These are phyloP conservation scores for Fonsecaea monophora DNA, from an alignment of 2,329 filamentous ascomycete genomes.

Conservation along the genomic window DNA sequence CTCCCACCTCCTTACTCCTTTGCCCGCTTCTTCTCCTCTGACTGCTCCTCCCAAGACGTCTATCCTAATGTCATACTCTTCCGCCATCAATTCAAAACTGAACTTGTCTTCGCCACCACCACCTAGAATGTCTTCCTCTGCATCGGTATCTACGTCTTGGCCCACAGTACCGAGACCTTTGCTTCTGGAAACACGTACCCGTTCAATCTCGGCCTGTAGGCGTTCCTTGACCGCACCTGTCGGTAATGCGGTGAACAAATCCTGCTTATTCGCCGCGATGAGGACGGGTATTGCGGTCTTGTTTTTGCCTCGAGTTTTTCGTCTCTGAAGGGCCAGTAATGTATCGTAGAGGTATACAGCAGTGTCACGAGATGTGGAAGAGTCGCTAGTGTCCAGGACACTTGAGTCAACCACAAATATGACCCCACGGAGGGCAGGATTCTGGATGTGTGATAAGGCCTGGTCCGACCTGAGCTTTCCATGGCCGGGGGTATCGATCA, in stretches of 20 bases:
- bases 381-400: slow-evolving; percentile 57
- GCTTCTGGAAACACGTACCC: slow-evolving; percentile 76
- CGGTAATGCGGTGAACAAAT: slow-evolving; percentile 91
- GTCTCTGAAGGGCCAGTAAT: slow-evolving; percentile 80
- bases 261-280: slow-evolving; percentile 91
- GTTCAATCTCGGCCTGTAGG: slow-evolving; percentile 80
- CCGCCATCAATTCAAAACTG: slow-evolving; percentile 78
- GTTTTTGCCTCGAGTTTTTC: slow-evolving; percentile 53
- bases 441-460: slow-evolving; percentile 57
- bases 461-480: slow-evolving; percentile 84
- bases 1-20: slow-evolving; percentile 86
- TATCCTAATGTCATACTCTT: slow-evolving; percentile 76
- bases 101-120: slow-evolving; percentile 81
- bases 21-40: slow-evolving; percentile 68
- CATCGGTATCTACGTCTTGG: slow-evolving; percentile 56
- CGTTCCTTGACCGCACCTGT: slow-evolving; percentile 74
- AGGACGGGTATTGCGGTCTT: slow-evolving; percentile 74
- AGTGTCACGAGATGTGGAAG: slow-evolving; percentile 67
- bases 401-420: slow-evolving; percentile 91
- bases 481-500: slow-evolving; percentile 86
- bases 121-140: slow-evolving; percentile 83
- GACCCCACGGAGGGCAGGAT: slow-evolving; percentile 67
- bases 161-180: slow-evolving; percentile 67
- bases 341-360: slow-evolving; percentile 89
- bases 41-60: slow-evolving; percentile 73